Evolutionary conservation across 371 early-diverging fungal species (phyloP), one percentile per base, ranked within the genome.

Genomic region (Rhizoclosmatium hyalinum): DNA sequence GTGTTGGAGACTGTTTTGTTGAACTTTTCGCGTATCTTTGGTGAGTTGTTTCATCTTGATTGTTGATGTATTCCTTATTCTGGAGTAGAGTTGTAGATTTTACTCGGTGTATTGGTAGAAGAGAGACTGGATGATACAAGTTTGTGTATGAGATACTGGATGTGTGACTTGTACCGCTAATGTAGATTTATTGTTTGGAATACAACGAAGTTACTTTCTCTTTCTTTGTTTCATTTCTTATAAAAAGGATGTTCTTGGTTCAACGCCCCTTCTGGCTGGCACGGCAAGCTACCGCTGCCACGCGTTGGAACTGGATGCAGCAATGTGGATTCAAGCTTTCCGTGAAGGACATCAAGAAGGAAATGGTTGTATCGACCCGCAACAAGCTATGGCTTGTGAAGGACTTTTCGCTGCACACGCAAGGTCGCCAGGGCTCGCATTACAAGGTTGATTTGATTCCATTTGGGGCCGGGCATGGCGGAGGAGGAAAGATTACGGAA

Each of bases 361-460:
- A 78, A 19, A 19, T 69, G 47, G 74, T 79, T 42, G 24, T 83
- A 39, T 39, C 43, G 2, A 50, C 60, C 61, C 43, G 65, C 5
- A 64, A 65, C 66, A 76, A 73, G 67, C 72, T 81, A 3, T 83
- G 78, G 79, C 42, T 74, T 2, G 70, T 83, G 39, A 21, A 19
- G 32, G 65, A 65, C 58, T 73, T 66, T 19, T 47, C 76, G 3
- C 73, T 78, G 63, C 80, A 80, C 66, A 63, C 78, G 8, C 78
- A 81, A 55, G 84, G 80, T 21, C 75, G 84, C n/a, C 77, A 79
- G 8, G 80, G 80, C 32, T 66, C 79, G 3, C 81, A 81, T 50
- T 81, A 80, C 79, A 83, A 92, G 89, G 82, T 93, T 67, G 93
- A 93, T 6, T 70, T 93, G 63, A 83, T 70, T 39, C 70, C 70